Conservation (phyloP, 805 yeast species). For the Jamesozyma lodderae region DNA sequence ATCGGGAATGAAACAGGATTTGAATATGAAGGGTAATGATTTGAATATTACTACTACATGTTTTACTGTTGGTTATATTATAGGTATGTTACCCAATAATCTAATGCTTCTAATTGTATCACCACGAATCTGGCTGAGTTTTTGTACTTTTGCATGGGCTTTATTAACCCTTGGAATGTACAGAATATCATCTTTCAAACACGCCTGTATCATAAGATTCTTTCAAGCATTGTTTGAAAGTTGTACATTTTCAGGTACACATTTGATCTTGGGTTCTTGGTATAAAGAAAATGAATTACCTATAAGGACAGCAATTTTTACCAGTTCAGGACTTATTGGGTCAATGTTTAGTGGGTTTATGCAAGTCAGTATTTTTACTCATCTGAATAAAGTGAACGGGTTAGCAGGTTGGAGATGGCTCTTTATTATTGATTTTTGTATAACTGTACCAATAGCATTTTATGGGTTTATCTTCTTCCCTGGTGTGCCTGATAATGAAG, state of each 20-base stretch:
- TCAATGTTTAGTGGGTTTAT: conserved; percentile 47
- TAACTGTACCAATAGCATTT: conserved; percentile 48
- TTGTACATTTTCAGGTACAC: conserved; percentile 47
- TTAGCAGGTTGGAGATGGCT: conserved; percentile 60
- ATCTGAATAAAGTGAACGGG: conserved; percentile 40
- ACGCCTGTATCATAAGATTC: conserved; percentile 49
- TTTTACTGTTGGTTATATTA: conserved; percentile 51
- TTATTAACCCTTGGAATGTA: conserved; percentile 43
- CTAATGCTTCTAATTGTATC: conserved; percentile 41
- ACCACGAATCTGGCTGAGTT: conserved; percentile 49
- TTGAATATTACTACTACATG: conserved; percentile 45
- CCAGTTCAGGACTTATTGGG: conserved; percentile 46
- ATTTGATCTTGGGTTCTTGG: conserved; percentile 47
- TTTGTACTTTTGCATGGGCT: conserved; percentile 51
- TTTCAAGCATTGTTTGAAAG: conserved; percentile 55
- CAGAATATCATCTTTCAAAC: conserved; percentile 38
- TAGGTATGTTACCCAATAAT: conserved; percentile 56
- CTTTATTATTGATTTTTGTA: conserved; percentile 52
- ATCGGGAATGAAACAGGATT: conserved; percentile 56
- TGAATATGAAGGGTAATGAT: conserved; percentile 39
- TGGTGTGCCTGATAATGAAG: conserved; percentile 39
- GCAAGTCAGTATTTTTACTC: conserved; percentile 45
- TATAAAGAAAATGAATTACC: conserved; percentile 41
- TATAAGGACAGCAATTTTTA: conserved; percentile 45
- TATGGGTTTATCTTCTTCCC: conserved; percentile 54